Evolutionary conservation across 2,329 filamentous ascomycete genomes (phyloP), one percentile per base, ranked within the genome.

Genomic region (Talaromyces sp.): DNA sequence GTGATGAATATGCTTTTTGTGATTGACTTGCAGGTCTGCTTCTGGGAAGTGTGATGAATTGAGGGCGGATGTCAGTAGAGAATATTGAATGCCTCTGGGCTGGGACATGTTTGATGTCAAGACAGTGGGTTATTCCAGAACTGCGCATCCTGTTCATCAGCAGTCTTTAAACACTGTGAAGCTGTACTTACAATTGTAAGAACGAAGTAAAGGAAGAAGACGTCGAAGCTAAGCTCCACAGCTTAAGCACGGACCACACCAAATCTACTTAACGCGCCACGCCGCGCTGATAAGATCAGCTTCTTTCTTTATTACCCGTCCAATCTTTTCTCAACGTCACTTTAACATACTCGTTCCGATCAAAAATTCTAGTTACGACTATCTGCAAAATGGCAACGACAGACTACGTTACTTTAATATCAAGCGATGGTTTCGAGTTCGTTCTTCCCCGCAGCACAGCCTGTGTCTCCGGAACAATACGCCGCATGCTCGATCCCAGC

Each of bases 381-480:
- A 19, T 39, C 22, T 14, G 5, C n/a, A 47, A 49, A 8, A 66
- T 62, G 59, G 4, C 43, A 24, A 31, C 39, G 14, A 14, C 54
- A 47, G 72, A 87, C 67, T 89, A 84, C 71, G 86, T 90, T 62
- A 89, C 87, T 0, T 79, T 90, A 6, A 81, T 89, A 24, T 89
- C 87, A 1, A 83, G 81, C 64, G 88, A 90, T 72, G 86, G 83
- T 60, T 90, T 85, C 73, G 86, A 88, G 68, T 90, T 89, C 74
- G 81, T 89, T 67, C 75, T 90, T 49, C 81, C 85, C 24, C 84
- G 87, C 69, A 86, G 83, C 35, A 83, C 85, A 4, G 88, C 87
- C 45, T 85, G 81, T 71, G 80, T 88, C 64, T 87, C 86, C 4
- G 85, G 83, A 52, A 86, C 86, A 2, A 86, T 90, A 71, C 84